Base-by-base conservation (phyloP, 495 filamentous ascomycete genomes). In the Cercophora newfieldiana region DNA sequence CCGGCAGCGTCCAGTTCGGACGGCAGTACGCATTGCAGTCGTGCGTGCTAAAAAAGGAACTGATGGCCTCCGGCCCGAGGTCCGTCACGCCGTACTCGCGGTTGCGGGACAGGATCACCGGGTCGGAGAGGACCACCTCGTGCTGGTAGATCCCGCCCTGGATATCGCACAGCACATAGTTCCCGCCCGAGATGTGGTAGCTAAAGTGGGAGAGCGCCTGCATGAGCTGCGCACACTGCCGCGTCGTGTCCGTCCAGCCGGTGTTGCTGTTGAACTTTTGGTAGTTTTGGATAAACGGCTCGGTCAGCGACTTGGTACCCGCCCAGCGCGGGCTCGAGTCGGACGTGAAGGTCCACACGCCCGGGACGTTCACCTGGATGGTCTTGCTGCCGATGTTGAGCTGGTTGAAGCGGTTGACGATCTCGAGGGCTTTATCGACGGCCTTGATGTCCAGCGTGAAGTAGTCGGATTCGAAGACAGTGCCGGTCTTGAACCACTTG, bases 211-310 rank as follows among this genome's bases (percentile, higher is more conserved):
- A 79, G 37, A 80, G 67, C 3, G 78, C 77, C 63, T 80, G 77
- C 75, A 80, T 79, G 7, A 68, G 69, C 57, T 74, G 56, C 7
- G 71, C 63, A 75, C 76, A 79, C 0, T 26, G 5, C 1, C 7
- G 53, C 1, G 58, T 63, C 7, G 51, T 49, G 66, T 73, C 59
- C 31, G 7, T 64, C 78, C 78, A 81, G 22, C 79, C 79, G 1
- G 64, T 71, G 60, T 80, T 80, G 67, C 77, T 81, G 66, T 80
- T 80, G 71, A 80, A 81, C 68, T 79, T 81, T 53, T 73, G 68
- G 60, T 75, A 79, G 59, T 78, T 77, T 7, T 76, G 59, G 31
- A 79, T 79, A 64, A 77, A 77, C 1, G 75, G 75, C 66, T 80
- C 78, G 24, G 33, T 12, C 0, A 81, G 69, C 3, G 0, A 0